Evolutionary conservation across 2,329 filamentous ascomycete species (phyloP), one percentile per base, ranked within the genome.

Genomic region (Ophiocordyceps camponoti-saundersi): DNA sequence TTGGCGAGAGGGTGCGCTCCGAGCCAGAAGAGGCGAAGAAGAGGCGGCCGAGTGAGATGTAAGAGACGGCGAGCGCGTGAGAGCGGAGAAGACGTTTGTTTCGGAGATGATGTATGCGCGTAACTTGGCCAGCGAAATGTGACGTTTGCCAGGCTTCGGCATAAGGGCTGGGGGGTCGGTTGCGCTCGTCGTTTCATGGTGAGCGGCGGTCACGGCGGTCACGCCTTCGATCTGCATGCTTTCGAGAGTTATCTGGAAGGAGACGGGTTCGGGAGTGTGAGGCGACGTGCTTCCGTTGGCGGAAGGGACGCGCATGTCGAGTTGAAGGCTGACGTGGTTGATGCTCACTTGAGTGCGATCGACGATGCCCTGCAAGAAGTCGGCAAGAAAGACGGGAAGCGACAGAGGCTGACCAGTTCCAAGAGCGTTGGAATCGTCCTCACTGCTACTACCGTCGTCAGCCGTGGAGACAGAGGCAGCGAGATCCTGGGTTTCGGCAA

Each of bases 401-500:
- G 79, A 79, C 30, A 88, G 65, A 1, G 77, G 65, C 52, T 83
- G 75, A 1, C 85, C 85, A 21, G 82, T 85, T n/a, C 85, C 85
- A 5, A 77, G 61, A 11, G 69, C 60, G 6, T 29, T 13, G 15
- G 66, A 61, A 36, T 80, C 79, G 6, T 82, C 79, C 39, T 81
- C 77, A 51, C 72, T 73, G 18, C 65, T 73, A 51, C 72, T 73
- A 21, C 65, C 73, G 53, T 82, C 75, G 43, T 82, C 77, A 55
- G 75, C 82, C 51, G 71, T 69, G 8, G 71, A 55, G 18, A 77
- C 61, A 1, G 80, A 83, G 20, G 79, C 74, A 39, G 74, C 73
- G 40, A 84, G 61, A 48, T 80, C 74, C 48, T 78, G 72, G 1
- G 72, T 73, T 56, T 82, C 77, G 1, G 77, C 73, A 20, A 74